Percentiles rank a stretch among this genome's conserved stretches.
Evolutionary conservation across 495 filamentous ascomycete genomes (phyloP).

Genomic region (Beverwykella pulmonaria): DNA sequence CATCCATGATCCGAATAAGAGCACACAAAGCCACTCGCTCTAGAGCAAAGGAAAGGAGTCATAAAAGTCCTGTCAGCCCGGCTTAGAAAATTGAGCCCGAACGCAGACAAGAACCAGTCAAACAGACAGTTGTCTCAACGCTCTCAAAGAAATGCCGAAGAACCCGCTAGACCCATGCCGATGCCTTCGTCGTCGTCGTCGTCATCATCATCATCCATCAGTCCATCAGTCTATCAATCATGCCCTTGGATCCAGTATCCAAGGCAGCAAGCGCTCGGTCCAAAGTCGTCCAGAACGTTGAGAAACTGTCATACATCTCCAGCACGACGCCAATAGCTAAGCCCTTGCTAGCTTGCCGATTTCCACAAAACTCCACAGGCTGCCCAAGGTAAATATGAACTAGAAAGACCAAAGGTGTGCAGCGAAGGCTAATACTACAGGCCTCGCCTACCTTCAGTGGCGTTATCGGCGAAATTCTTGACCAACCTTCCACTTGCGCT

Average conservation of each 20-base stretch:
- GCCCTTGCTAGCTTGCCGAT: conserved; percentile 17
- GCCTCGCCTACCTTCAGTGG: conserved; percentile 28
- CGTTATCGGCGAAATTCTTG: conserved; percentile 24
- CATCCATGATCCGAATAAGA: conserved; percentile 1
- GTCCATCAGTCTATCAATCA: conserved; percentile 1
- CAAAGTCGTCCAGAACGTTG: conserved; percentile 4
- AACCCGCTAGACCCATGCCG: conserved; percentile 14
- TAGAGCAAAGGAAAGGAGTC: neutral
- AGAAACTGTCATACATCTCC: conserved; percentile 1
- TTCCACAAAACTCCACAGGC: conserved; percentile 19
- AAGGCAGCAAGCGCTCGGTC: conserved; percentile 6
- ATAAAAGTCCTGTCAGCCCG: neutral
- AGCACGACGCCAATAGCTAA: conserved; percentile 15
- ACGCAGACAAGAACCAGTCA: neutral
- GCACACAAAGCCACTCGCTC: conserved; percentile 1
- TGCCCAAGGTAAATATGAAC: conserved; percentile 30
- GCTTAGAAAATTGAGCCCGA: neutral
- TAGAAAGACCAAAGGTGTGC: conserved; percentile 20
- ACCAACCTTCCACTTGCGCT: conserved; percentile 40
- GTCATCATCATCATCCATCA: conserved; percentile 9
- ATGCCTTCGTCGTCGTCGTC: conserved; percentile 23
- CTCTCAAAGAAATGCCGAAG: conserved; percentile 6
- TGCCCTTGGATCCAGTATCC: conserved; percentile 12
- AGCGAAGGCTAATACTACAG: conserved; percentile 21
- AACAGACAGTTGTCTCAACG: neutral